Evolutionary conservation across 176 grass and related monocot species (phyloP), one percentile per base, ranked within the genome.

Genomic region (Lolium perenne): DNA sequence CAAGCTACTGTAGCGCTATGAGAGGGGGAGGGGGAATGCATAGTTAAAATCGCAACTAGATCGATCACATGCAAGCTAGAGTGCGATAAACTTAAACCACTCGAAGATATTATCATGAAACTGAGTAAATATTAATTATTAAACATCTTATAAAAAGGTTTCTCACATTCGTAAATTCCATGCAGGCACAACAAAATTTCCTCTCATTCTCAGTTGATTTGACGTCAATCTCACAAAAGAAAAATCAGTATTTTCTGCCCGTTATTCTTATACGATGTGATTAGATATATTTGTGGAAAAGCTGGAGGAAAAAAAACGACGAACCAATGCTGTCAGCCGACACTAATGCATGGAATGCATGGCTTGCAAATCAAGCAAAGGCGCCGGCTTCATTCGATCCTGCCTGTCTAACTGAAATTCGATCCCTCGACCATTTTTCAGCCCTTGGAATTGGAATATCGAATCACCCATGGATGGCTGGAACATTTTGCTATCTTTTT

Each of bases 311-410:
- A 51, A 11, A 51, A 2, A 54, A 9, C 12, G 11, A 81, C 18
- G 62, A 50, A 45, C 8, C 4, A 41, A 84, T 76, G 72, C 82
- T 65, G 43, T 14, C 38, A 63, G 71, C 83, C 45, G 58, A 66
- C 72, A 84, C 43, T 38, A 20, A 73, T 25, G 45, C 22, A 50
- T 23, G 43, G 22, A 65, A 74, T 23, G 71, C 6, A 53, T 76
- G 82, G 82, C 32, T 65, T 76, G 17, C 25, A 84, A 84, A 65
- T 25, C 71, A 74, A 51, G n/a, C 43, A 74, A 13, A 74, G 45
- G 71, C 2, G 70, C n/a, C 2, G n/a, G 13, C 26, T 50, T 25
- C 29, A 67, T 77, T 85, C 46, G 83, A 85, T 77, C 71, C 83
- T 41, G 22, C 22, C 47, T 53, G 41, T 38, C 46, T 29, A 23